Base-by-base conservation (phyloP, 2,329 filamentous ascomycete genomes). In the Colletotrichum godetiae region DNA sequence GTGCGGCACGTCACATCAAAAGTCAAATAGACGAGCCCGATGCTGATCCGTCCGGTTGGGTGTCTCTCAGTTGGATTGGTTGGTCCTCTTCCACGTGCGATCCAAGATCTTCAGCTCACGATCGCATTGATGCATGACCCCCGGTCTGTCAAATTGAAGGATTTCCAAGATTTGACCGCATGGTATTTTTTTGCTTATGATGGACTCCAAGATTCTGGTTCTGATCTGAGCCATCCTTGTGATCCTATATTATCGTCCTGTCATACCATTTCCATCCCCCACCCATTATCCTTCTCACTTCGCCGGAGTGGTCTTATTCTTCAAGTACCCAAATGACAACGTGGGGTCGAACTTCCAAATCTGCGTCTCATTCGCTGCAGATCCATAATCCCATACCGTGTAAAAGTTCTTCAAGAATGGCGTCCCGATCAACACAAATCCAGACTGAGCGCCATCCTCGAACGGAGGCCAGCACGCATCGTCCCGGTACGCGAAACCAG, bases 381-480 rank as follows among this genome's bases (percentile, higher is more conserved):
- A 55, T 0, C 81, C 80, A 49, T 79, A 82, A 71, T 83, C 78
- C 74, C 76, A 82, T 2, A 82, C 74, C 0, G 80, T 81, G 67
- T 83, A 84, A 35, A 82, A 79, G 68, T 79, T 80, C 13, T 74
- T 46, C 65, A 84, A 58, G 55, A 82, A 76, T 8, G 76, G 55
- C 0, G 66, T 67, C 0, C 82, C 82, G 13, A 84, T 67, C 10
- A 83, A 76, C n/a, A 77, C 78, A 59, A 80, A 78, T 0, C 75
- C 77, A 8, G 27, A 29, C 52, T 49, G 29, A 19, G 8, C 46
- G 19, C 77, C 76, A 24, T 75, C 61, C 10, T 81, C 76, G 10
- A 84, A 80, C 0, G 82, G 82, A 13, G 82, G 82, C 78, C 78
- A 81, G 80, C 82, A 84, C 5, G 77, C 79, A 52, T 81, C 80